Evolutionary conservation across 2,329 filamentous ascomycete species (phyloP).

Genomic region (Microcyclosporella mali): DNA sequence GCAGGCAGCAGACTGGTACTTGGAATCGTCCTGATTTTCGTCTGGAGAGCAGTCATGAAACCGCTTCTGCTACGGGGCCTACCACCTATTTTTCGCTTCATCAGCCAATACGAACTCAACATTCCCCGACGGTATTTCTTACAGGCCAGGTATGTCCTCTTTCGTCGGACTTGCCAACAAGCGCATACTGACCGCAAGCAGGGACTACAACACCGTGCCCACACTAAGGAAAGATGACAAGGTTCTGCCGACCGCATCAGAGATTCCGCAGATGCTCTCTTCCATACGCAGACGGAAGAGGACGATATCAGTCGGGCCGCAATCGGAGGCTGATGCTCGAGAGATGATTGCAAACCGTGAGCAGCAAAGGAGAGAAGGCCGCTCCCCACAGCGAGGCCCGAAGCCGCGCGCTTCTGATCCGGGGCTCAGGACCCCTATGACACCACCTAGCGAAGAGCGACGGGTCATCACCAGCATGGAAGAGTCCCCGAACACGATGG

Average conservation of each 20-base stretch:
- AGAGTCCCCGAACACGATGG: constrained; percentile 8
- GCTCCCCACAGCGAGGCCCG: constrained; percentile 2
- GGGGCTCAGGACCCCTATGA: constrained; percentile 2
- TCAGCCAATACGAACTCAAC: constrained; percentile 72
- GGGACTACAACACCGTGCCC: constrained; percentile 79
- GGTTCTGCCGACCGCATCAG: constrained; percentile 80
- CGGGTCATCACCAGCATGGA: constrained; percentile 11
- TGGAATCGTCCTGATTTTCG: constrained; percentile 77
- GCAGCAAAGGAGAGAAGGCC: constrained; percentile 51
- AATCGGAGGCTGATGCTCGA: constrained; percentile 93
- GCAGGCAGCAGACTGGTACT: constrained; percentile 64
- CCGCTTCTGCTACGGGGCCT: constrained; percentile 68
- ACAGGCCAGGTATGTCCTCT: constrained; percentile 59
- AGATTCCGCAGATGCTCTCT: constrained; percentile 74
- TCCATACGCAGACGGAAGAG: constrained; percentile 75
- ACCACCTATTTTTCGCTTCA: constrained; percentile 78
- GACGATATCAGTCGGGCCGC: constrained; percentile 83
- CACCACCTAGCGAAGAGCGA: constrained; percentile 2
- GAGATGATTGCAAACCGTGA: constrained; percentile 91
- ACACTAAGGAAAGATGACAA: constrained; percentile 71
- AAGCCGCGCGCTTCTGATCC: constrained; percentile 9
- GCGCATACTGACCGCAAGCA: constrained; percentile 14
- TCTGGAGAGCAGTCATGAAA: constrained; percentile 88
- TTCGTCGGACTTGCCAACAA: neutral
- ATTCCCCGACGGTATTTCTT: constrained; percentile 88